phyloP scores from a whole-genome alignment of 345 rosid genomes.

The Nasturtium officinale region DNA sequence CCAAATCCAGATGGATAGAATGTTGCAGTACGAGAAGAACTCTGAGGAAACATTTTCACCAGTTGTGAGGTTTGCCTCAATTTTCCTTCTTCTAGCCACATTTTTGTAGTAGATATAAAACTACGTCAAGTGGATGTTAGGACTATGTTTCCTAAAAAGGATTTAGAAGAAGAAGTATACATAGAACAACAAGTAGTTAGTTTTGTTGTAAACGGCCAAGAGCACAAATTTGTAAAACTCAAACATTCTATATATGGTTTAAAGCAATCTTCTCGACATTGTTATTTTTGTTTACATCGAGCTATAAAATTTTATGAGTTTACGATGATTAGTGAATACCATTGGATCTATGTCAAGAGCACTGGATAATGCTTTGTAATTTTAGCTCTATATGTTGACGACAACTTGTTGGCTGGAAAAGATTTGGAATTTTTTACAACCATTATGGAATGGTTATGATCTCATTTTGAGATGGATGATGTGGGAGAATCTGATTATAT shows the following conservation, averaged over 20 bases:
- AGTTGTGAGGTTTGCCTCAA: conserved; percentile 6
- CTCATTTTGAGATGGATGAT: background rate
- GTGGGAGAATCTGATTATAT: background rate
- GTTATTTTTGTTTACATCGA: too few species aligned
- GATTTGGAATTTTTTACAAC: background rate
- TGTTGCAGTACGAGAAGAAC: background rate
- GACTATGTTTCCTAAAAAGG: background rate
- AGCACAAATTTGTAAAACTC: background rate
- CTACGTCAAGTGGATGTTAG: background rate
- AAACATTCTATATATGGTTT: background rate
- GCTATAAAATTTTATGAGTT: too few species aligned
- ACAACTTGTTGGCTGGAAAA: too few species aligned
- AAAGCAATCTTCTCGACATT: background rate
- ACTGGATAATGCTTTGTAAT: too few species aligned
- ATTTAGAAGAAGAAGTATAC: too few species aligned
- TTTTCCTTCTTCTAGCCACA: background rate
- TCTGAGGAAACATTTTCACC: background rate
- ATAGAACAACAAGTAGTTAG: background rate
- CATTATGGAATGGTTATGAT: background rate
- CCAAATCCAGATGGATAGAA: background rate
- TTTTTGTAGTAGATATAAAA: background rate
- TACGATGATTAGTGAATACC: too few species aligned
- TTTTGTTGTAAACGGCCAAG: background rate
- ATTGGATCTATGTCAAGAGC: too few species aligned
- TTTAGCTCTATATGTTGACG: too few species aligned